Conservation (phyloP, 768 basidiomycete genomes). For the Tricholoma hemisulphureum region DNA sequence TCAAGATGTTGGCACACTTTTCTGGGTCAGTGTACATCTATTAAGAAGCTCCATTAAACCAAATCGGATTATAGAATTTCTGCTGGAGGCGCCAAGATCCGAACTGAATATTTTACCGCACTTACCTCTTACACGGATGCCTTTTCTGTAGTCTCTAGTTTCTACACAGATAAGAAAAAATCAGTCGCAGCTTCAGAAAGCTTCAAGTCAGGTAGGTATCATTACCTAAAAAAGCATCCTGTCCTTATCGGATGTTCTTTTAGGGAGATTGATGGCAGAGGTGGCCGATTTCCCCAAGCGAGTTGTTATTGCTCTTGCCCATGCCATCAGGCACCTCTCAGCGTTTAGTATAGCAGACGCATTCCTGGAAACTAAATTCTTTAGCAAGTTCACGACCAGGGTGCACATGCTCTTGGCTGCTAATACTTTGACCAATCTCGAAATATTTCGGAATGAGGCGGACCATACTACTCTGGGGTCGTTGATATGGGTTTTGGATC, state of each 20-base stretch:
- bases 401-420: slow-evolving; percentile 86
- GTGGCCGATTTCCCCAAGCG: slow-evolving; percentile 66
- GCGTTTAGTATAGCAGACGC: slow-evolving; percentile 78
- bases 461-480: slow-evolving; percentile 73
- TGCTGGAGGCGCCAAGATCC: slow-evolving; percentile 42
- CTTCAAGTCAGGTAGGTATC: slow-evolving; percentile 43
- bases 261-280: slow-evolving; percentile 63
- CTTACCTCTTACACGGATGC: slow-evolving; percentile 64
- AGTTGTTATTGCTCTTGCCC: slow-evolving; percentile 71
- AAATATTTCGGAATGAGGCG: slow-evolving; percentile 91
- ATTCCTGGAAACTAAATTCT: slow-evolving; percentile 74
- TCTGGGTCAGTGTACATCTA: slow-evolving; percentile 44
- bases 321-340: slow-evolving; percentile 66
- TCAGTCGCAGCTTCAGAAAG: slow-evolving; percentile 39
- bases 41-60: slow-evolving; percentile 2
- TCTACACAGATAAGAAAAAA: slow-evolving; percentile 58
- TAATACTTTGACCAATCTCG: slow-evolving; percentile 86
- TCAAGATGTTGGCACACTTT: slow-evolving; percentile 73
- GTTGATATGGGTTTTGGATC: slow-evolving; percentile 82
- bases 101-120: slow-evolving; percentile 61
- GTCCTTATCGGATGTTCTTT: not conserved
- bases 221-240: not conserved
- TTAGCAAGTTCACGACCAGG: slow-evolving; percentile 71
- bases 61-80: slow-evolving; percentile 32
- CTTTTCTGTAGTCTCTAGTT: slow-evolving; percentile 61